A percentile compares a stretch with the other conserved stretches of the same genome.
Conservation (phyloP, 2,329 filamentous ascomycete genomes). For the Pestalotiopsis sp. region DNA sequence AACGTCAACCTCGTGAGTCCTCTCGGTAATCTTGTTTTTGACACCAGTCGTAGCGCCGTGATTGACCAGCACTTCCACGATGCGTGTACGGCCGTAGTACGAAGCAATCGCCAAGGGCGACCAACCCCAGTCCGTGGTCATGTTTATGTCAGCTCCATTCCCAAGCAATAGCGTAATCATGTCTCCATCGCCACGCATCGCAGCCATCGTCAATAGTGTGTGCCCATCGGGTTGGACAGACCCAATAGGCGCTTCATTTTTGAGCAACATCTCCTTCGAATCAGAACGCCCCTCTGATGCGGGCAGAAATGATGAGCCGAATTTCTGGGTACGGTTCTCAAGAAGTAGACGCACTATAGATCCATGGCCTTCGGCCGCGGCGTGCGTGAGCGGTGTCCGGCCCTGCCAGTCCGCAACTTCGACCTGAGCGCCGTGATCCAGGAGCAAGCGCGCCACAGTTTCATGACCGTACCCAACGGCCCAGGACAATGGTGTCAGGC, state of each 20-base stretch:
- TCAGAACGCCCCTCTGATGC: not conserved
- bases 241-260: not conserved
- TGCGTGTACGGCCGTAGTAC: not conserved
- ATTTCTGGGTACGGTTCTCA: not conserved
- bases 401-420: constrained; percentile 28
- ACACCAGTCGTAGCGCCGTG: not conserved
- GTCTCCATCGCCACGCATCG: not conserved
- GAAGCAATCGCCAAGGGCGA: not conserved
- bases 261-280: not conserved
- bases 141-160: not conserved
- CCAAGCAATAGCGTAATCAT: not conserved
- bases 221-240: not conserved
- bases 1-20: too few relatives aligned
- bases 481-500: not conserved
- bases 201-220: not conserved
- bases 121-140: not conserved
- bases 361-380: not conserved
- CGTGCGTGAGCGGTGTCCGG: constrained; percentile 34
- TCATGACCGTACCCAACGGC: not conserved
- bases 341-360: not conserved
- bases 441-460: not conserved
- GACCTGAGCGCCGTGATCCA: constrained; percentile 24
- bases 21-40: not conserved
- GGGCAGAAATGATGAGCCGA: too few relatives aligned
- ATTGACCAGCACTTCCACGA: not conserved